Conservation (phyloP, 495 filamentous ascomycete species). For the Hypoxylon rickii region DNA sequence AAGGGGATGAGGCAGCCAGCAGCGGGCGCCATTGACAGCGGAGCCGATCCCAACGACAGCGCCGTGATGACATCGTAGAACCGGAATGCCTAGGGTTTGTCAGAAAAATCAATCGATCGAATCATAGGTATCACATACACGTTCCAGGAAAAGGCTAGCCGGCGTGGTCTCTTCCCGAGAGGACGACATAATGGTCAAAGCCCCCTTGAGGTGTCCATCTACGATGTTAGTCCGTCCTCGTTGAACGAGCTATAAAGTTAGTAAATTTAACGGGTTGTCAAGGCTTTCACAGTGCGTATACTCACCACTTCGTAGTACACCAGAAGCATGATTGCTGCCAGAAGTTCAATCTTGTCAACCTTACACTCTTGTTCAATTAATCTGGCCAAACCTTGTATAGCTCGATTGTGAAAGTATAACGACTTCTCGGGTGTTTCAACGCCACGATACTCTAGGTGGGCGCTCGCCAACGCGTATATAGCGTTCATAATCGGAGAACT, state of each 20-base stretch:
- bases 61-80: slow-evolving; percentile 70
- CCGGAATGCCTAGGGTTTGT: slow-evolving; percentile 56
- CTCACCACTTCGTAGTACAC: slow-evolving; percentile 68
- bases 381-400: slow-evolving; percentile 61
- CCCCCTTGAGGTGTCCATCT: slow-evolving; percentile 62
- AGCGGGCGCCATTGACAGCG: slow-evolving; percentile 56
- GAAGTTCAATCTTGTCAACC: slow-evolving; percentile 58
- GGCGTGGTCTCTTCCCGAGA: slow-evolving; percentile 52
- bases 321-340: slow-evolving; percentile 65
- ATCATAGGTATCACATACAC: slow-evolving; percentile 45
- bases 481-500: slow-evolving; percentile 61
- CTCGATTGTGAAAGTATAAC: slow-evolving; percentile 62
- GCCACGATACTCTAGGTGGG: slow-evolving; percentile 63
- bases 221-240: slow-evolving; percentile 61
- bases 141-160: slow-evolving; percentile 60
- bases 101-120: slow-evolving; percentile 5
- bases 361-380: slow-evolving; percentile 58
- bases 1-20: slow-evolving; percentile 48
- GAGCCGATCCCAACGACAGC: slow-evolving; percentile 63
- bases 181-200: slow-evolving; percentile 61
- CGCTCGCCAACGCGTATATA: slow-evolving; percentile 62
- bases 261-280: background rate
- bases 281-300: background rate
- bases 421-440: slow-evolving; percentile 60
- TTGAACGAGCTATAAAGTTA: slow-evolving; percentile 58